phyloP scores from a whole-genome alignment of 2,329 filamentous ascomycete species.

The Phialocephala sp. region DNA sequence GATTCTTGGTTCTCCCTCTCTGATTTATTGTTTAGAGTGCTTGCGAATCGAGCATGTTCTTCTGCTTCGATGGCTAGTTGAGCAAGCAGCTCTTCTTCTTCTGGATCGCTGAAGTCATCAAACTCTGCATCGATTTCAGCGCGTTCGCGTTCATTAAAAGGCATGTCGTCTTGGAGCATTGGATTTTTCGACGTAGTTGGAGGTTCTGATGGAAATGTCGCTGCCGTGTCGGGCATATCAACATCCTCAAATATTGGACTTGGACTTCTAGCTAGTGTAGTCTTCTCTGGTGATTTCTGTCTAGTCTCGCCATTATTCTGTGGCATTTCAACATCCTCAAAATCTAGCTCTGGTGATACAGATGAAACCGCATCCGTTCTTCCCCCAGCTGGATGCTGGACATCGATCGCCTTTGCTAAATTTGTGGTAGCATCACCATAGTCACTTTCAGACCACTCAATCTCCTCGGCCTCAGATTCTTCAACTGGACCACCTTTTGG shows the following conservation, averaged over 20 bases:
- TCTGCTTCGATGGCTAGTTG: slow-evolving; percentile 90
- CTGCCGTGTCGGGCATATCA: slow-evolving; percentile 25
- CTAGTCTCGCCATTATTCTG: not conserved
- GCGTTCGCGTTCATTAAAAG: slow-evolving; percentile 30
- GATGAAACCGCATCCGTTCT: slow-evolving; percentile 41
- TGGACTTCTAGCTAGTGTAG: slow-evolving; percentile 22
- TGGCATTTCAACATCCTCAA: slow-evolving; percentile 52
- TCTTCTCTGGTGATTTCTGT: not conserved
- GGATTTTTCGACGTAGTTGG: slow-evolving; percentile 1
- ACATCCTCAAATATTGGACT: slow-evolving; percentile 38
- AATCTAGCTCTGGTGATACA: slow-evolving; percentile 52
- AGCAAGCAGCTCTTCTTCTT: slow-evolving; percentile 86
- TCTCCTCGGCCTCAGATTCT: slow-evolving; percentile 39
- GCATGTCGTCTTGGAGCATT: slow-evolving; percentile 13
- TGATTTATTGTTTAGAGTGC: slow-evolving; percentile 79
- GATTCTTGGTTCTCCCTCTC: slow-evolving; percentile 73
- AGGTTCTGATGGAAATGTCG: slow-evolving; percentile 13
- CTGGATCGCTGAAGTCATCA: slow-evolving; percentile 80
- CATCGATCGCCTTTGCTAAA: slow-evolving; percentile 20
- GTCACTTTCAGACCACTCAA: slow-evolving; percentile 62
- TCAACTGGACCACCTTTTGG: slow-evolving; percentile 8
- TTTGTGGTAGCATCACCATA: slow-evolving; percentile 38
- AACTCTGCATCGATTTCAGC: slow-evolving; percentile 48
- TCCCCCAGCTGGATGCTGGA: not conserved
- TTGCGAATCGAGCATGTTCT: slow-evolving; percentile 92